phyloP scores from a whole-genome alignment of 176 grass and related monocot species.

The Poa pratensis region DNA sequence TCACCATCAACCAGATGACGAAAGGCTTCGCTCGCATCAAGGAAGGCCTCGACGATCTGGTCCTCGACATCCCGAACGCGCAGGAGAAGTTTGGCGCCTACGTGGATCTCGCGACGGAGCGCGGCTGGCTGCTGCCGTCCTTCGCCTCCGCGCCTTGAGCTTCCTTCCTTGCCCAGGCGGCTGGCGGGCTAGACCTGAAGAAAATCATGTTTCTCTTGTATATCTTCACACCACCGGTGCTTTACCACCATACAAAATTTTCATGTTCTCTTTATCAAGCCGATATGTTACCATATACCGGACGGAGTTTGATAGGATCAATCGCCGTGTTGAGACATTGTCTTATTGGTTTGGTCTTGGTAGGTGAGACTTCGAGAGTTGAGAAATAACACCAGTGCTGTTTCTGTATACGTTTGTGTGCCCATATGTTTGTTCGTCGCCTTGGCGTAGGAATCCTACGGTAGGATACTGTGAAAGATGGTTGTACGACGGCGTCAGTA shows the following conservation, averaged over 20 bases:
- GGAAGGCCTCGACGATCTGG: conserved; percentile 74
- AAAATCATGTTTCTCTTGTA: conserved; percentile 41
- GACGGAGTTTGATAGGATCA: conserved; percentile 47
- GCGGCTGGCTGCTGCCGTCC: conserved; percentile 63
- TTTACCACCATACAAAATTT: conserved; percentile 55
- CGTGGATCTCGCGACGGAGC: conserved; percentile 52
- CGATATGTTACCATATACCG: conserved; percentile 41
- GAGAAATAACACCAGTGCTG: conserved; percentile 34
- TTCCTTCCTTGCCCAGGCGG: neutral
- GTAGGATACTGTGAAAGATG: neutral
- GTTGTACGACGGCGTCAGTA: neutral
- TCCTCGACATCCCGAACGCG: conserved; percentile 74
- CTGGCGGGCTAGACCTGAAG: neutral
- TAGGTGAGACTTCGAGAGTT: conserved; percentile 38
- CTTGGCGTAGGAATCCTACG: too few species aligned
- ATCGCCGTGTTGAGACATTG: conserved; percentile 44
- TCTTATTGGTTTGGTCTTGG: conserved; percentile 46
- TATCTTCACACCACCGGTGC: conserved; percentile 41
- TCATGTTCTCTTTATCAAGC: conserved; percentile 23
- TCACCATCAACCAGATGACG: conserved; percentile 90
- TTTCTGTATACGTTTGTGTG: neutral
- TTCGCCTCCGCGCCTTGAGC: conserved; percentile 41
- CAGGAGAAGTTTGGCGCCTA: conserved; percentile 66
- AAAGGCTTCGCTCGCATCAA: conserved; percentile 72
- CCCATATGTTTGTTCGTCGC: neutral